Conservation (phyloP, 2,329 filamentous ascomycete species). For the Cladosporium sp. region DNA sequence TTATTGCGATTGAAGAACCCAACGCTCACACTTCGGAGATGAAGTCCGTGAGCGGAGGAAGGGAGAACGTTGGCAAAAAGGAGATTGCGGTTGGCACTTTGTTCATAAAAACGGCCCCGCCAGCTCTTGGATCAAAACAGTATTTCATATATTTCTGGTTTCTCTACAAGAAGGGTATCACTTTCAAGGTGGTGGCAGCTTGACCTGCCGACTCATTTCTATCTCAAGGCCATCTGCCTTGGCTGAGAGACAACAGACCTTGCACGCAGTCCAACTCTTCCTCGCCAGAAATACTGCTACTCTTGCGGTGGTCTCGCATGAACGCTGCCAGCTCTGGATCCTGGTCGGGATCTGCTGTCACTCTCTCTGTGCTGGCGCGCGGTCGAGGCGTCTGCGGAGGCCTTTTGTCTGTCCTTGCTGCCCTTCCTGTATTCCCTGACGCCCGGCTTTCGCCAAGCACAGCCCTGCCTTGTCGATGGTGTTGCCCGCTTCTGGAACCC, state of each 20-base stretch:
- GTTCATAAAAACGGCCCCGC: too few species aligned
- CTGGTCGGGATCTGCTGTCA: slow-evolving; percentile 39
- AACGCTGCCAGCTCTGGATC: slow-evolving; percentile 68
- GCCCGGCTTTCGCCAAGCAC: slow-evolving; percentile 14
- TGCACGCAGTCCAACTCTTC: slow-evolving; percentile 83
- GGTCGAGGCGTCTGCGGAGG: slow-evolving; percentile 9
- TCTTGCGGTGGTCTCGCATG: slow-evolving; percentile 54
- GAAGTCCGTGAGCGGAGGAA: too few species aligned
- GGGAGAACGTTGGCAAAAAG: too few species aligned
- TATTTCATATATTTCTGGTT: not conserved
- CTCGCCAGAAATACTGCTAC: slow-evolving; percentile 37
- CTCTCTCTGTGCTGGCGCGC: slow-evolving; percentile 5
- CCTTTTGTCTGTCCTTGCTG: not conserved
- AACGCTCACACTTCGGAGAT: too few species aligned
- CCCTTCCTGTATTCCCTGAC: slow-evolving; percentile 1
- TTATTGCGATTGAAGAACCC: too few species aligned
- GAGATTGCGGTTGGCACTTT: too few species aligned
- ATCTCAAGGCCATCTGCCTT: slow-evolving; percentile 74
- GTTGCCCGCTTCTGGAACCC: slow-evolving; percentile 13
- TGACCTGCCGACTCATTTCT: not conserved
- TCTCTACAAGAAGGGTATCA: not conserved
- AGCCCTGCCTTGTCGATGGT: slow-evolving; percentile 15
- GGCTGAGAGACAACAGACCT: slow-evolving; percentile 80
- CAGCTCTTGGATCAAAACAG: too few species aligned
- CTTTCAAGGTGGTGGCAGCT: not conserved